These are phyloP conservation scores for Trichoderma pleuroti DNA, from an alignment of 2,329 filamentous ascomycete genomes.

Conservation along the genomic window DNA sequence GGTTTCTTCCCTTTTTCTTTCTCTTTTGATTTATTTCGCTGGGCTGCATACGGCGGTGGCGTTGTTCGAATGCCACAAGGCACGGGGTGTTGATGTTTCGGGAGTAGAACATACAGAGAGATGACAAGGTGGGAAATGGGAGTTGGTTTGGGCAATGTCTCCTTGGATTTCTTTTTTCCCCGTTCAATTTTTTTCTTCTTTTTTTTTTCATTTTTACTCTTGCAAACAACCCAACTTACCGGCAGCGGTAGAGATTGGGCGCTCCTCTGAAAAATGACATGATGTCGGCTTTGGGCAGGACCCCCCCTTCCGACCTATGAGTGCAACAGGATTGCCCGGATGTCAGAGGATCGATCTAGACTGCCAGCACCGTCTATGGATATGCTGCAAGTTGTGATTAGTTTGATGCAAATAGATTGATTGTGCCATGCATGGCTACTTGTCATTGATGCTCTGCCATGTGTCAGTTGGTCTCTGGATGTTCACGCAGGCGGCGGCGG, in stretches of 20 bases:
- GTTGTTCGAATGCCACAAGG: neutral
- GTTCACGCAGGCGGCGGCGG: neutral
- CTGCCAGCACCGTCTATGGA: slow-evolving; percentile 1
- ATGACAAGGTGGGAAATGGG: neutral
- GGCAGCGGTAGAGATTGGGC: neutral
- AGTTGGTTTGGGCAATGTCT: neutral
- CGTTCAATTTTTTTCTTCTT: neutral
- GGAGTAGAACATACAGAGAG: slow-evolving; percentile 4
- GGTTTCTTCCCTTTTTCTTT: neutral
- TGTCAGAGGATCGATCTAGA: neutral
- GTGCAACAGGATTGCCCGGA: neutral
- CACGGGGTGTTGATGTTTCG: slow-evolving; percentile 5
- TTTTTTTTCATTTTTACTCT: neutral
- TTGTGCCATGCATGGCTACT: slow-evolving; percentile 3
- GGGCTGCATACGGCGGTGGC: neutral
- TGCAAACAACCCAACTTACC: neutral
- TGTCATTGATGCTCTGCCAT: slow-evolving; percentile 10
- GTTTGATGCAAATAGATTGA: slow-evolving; percentile 9
- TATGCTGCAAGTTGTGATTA: slow-evolving; percentile 4
- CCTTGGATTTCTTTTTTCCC: neutral
- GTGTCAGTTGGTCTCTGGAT: slow-evolving; percentile 11
- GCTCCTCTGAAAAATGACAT: neutral
- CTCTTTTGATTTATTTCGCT: neutral
- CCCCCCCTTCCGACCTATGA: neutral
- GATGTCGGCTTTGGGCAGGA: neutral